Evolutionary conservation across 1,284 basidiomycete species (phyloP).

Genomic region (Naganishia albida): DNA sequence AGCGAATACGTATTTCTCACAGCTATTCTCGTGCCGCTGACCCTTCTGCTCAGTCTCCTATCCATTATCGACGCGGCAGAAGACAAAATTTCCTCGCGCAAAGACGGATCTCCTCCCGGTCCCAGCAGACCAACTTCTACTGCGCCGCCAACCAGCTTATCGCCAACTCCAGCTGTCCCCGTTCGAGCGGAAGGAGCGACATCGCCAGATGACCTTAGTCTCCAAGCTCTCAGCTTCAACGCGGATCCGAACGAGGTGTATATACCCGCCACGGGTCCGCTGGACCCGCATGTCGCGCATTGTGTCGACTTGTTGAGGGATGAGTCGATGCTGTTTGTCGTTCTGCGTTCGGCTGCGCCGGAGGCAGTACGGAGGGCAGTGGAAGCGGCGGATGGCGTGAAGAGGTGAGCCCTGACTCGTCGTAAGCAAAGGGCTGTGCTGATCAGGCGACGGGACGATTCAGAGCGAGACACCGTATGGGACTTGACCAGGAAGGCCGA

Average conservation of each 20-base stretch:
- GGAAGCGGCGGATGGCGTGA: slow-evolving; percentile 48
- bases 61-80: slow-evolving; percentile 25
- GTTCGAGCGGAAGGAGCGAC: not conserved
- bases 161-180: not conserved
- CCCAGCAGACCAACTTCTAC: not conserved
- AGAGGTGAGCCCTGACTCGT: slow-evolving; percentile 37
- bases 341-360: slow-evolving; percentile 31
- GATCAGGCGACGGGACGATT: not conserved
- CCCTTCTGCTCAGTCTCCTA: not conserved
- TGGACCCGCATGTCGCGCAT: slow-evolving; percentile 42
- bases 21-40: not conserved
- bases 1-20: not conserved
- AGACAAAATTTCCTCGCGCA: slow-evolving; percentile 11
- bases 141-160: not conserved
- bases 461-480: slow-evolving; percentile 48
- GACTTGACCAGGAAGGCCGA: slow-evolving; percentile 38
- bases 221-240: slow-evolving; percentile 30
- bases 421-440: not conserved
- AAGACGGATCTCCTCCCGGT: slow-evolving; percentile 3
- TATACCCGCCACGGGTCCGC: slow-evolving; percentile 43
- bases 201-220: slow-evolving; percentile 14
- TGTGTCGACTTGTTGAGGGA: slow-evolving; percentile 43
- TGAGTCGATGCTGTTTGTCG: slow-evolving; percentile 21
- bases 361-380: slow-evolving; percentile 45
- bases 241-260: slow-evolving; percentile 52